These are phyloP conservation scores for Xylona heveae DNA, from an alignment of 495 filamentous ascomycete genomes.

Conservation along the genomic window DNA sequence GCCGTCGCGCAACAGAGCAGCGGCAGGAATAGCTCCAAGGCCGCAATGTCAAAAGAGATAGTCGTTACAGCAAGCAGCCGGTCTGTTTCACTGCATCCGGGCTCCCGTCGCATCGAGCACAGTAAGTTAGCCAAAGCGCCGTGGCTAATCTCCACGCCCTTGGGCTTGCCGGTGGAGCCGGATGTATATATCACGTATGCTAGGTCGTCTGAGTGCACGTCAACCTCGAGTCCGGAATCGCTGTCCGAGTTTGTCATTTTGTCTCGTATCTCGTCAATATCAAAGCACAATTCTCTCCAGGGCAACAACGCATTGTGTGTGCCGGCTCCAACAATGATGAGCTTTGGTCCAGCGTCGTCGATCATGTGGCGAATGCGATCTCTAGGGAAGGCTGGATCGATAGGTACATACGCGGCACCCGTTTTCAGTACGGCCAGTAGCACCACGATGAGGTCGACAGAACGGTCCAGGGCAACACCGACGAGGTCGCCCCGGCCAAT, in stretches of 20 bases:
- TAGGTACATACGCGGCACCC: slow-evolving; percentile 6
- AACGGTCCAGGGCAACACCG: no score
- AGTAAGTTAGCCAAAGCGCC: slow-evolving; percentile 6
- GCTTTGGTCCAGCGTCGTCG: slow-evolving; percentile 3
- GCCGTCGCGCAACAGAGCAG: slow-evolving; percentile 1
- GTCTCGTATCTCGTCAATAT: slow-evolving; percentile 1
- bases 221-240: no score
- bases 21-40: slow-evolving; percentile 4
- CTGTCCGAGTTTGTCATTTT: slow-evolving; percentile 1
- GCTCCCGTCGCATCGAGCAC: slow-evolving; percentile 5
- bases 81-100: slow-evolving; percentile 5
- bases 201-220: no score
- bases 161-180: slow-evolving; percentile 7
- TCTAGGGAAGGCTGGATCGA: slow-evolving; percentile 6
- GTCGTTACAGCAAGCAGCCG: slow-evolving; percentile 6
- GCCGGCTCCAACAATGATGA: slow-evolving; percentile 3
- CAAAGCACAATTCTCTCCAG: background rate
- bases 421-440: slow-evolving; percentile 5
- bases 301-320: background rate
- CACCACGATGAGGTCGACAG: no score
- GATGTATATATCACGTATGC: slow-evolving; percentile 6
- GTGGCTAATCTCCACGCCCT: slow-evolving; percentile 5
- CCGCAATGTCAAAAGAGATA: slow-evolving; percentile 6
- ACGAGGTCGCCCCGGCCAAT: slow-evolving; percentile 8
- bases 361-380: slow-evolving; percentile 7